phyloP scores from a whole-genome alignment of 106 monocot species.

The Dendrobium huoshanense region DNA sequence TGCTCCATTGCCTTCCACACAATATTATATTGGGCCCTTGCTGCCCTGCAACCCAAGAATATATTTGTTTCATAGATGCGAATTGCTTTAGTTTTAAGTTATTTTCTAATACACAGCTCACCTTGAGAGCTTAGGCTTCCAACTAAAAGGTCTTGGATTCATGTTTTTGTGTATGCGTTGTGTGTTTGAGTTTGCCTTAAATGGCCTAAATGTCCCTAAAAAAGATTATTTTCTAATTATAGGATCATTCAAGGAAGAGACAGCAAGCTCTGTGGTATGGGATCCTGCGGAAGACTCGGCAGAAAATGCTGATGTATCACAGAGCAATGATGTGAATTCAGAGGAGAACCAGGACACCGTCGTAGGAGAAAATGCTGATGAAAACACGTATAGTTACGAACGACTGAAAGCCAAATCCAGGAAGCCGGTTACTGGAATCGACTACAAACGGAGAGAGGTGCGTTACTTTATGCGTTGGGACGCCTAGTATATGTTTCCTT shows the following conservation, averaged over 20 bases:
- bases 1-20: too few species aligned
- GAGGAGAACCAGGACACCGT: constrained; percentile 27
- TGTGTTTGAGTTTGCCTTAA: too few species aligned
- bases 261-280: constrained; percentile 13
- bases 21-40: too few species aligned
- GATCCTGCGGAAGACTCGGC: constrained; percentile 20
- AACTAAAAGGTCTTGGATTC: too few species aligned
- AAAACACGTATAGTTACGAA: constrained; percentile 66
- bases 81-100: neutral
- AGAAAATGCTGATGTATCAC: constrained; percentile 20
- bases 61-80: too few species aligned
- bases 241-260: constrained; percentile 17
- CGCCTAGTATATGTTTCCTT: neutral
- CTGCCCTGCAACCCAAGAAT: too few species aligned
- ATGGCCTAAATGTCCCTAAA: too few species aligned
- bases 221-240: neutral
- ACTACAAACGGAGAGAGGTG: constrained; percentile 87
- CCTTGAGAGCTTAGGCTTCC: too few species aligned
- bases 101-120: neutral
- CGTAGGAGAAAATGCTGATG: constrained; percentile 28
- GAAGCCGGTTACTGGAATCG: constrained; percentile 73
- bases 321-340: constrained; percentile 25
- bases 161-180: too few species aligned
- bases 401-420: constrained; percentile 65
- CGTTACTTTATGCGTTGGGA: too few species aligned